Percentiles rank a stretch among this genome's conserved stretches.
phyloP scores from a whole-genome alignment of 345 rosid species.

The Eucalyptus guilfoylei region DNA sequence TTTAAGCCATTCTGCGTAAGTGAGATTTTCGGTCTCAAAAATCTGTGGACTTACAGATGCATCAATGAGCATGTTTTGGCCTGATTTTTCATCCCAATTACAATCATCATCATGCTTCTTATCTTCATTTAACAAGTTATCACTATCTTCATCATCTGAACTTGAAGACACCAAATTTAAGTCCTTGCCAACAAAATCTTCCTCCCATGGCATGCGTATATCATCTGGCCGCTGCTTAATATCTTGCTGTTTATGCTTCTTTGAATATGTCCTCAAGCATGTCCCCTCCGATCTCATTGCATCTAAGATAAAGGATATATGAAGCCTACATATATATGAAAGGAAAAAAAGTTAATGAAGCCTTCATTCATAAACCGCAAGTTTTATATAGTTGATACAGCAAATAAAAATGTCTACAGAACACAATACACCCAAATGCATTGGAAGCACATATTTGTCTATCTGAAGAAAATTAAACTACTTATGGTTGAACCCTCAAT shows the following conservation, averaged over 20 bases:
- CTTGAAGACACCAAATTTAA: conserved; percentile 45
- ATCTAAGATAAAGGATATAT: background rate
- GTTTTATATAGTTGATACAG: background rate
- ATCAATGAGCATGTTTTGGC: background rate
- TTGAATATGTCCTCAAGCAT: background rate
- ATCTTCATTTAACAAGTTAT: conserved; percentile 10
- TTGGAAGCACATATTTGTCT: background rate
- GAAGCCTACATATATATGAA: background rate
- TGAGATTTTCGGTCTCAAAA: conserved; percentile 17
- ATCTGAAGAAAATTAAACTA: background rate
- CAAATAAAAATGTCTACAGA: background rate
- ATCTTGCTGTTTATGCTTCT: background rate
- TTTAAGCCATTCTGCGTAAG: conserved; percentile 20
- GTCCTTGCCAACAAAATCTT: conserved; percentile 57
- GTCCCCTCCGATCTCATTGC: background rate
- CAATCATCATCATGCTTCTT: conserved; percentile 1
- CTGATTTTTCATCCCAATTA: background rate
- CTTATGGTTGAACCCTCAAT: background rate
- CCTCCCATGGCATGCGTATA: background rate
- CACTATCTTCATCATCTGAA: conserved; percentile 55
- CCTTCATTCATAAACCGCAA: background rate
- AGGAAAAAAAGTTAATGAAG: background rate
- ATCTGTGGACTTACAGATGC: conserved; percentile 12
- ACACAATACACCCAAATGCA: background rate
- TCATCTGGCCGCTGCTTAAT: background rate